Evolutionary conservation across 371 early-diverging fungal species (phyloP).

Genomic region (Mortierella sp.): DNA sequence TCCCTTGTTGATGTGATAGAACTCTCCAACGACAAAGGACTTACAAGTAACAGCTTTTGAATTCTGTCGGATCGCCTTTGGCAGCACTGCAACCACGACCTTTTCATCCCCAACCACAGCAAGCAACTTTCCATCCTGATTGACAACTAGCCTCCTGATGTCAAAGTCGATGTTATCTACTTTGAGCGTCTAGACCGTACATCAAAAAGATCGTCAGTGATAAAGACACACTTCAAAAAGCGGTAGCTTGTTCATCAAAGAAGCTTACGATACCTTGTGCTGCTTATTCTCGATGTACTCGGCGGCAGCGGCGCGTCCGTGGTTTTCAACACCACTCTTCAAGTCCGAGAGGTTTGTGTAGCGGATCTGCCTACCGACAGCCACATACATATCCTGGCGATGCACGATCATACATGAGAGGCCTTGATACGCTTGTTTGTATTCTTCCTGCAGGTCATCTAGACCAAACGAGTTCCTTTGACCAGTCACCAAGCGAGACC

Average conservation of each 20-base stretch:
- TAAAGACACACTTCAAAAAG: too few relatives aligned
- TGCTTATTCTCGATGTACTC: slow-evolving; percentile 37
- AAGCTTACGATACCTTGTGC: slow-evolving; percentile 30
- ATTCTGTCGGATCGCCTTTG: slow-evolving; percentile 28
- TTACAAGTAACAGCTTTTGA: slow-evolving; percentile 36
- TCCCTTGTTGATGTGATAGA: slow-evolving; percentile 52
- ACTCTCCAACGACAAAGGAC: slow-evolving; percentile 43
- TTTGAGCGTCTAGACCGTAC: slow-evolving; percentile 14
- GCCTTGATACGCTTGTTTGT: slow-evolving; percentile 27
- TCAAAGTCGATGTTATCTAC: slow-evolving; percentile 45
- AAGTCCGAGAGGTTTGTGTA: slow-evolving; percentile 36
- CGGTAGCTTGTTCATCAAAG: too few relatives aligned
- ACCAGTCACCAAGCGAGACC: neutral
- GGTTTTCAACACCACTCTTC: slow-evolving; percentile 43
- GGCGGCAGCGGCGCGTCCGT: slow-evolving; percentile 22
- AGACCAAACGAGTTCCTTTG: slow-evolving; percentile 30
- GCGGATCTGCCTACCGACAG: slow-evolving; percentile 42
- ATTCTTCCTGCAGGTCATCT: slow-evolving; percentile 36
- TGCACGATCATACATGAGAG: slow-evolving; percentile 44
- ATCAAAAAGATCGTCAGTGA: too few relatives aligned
- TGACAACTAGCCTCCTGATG: slow-evolving; percentile 43
- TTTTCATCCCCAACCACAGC: slow-evolving; percentile 52
- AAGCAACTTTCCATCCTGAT: slow-evolving; percentile 46
- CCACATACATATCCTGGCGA: slow-evolving; percentile 43
- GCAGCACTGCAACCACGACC: slow-evolving; percentile 37